These are phyloP conservation scores for Colletotrichum abscissum DNA, from an alignment of 2,329 filamentous ascomycete genomes.

Conservation along the genomic window DNA sequence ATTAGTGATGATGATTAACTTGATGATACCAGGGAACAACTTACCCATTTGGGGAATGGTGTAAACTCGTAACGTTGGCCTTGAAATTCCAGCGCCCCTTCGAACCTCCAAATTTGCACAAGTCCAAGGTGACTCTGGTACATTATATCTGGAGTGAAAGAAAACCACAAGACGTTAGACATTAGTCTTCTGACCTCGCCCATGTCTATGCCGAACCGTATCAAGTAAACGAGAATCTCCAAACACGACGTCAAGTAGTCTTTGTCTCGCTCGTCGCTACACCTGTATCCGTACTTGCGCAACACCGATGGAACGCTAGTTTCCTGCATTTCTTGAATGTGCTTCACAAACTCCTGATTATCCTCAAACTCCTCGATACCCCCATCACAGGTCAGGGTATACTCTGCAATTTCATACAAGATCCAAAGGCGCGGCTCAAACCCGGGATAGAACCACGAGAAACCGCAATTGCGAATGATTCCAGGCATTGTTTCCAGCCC, in stretches of 20 bases:
- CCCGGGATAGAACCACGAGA: neutral
- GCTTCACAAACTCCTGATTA: neutral
- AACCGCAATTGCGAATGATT: neutral
- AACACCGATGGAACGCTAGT: neutral
- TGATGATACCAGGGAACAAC: neutral
- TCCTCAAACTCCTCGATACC: neutral
- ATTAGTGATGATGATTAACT: neutral
- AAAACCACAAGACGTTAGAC: neutral
- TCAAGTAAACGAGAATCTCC: neutral
- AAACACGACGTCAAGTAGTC: neutral
- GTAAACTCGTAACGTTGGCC: neutral
- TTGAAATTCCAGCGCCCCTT: neutral
- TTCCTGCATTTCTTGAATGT: neutral
- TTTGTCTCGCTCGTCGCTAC: neutral
- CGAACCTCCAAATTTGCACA: neutral
- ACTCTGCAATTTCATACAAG: neutral
- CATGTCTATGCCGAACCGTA: neutral
- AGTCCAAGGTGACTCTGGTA: neutral
- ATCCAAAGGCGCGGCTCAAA: neutral
- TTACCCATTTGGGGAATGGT: neutral
- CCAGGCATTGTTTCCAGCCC: neutral
- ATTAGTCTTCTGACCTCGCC: neutral
- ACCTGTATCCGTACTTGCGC: neutral
- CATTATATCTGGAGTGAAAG: neutral
- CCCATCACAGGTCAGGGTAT: neutral